Evolutionary conservation across 2,329 filamentous ascomycete genomes (phyloP).

Genomic region (Dryadomyces quercus-mongolicae): DNA sequence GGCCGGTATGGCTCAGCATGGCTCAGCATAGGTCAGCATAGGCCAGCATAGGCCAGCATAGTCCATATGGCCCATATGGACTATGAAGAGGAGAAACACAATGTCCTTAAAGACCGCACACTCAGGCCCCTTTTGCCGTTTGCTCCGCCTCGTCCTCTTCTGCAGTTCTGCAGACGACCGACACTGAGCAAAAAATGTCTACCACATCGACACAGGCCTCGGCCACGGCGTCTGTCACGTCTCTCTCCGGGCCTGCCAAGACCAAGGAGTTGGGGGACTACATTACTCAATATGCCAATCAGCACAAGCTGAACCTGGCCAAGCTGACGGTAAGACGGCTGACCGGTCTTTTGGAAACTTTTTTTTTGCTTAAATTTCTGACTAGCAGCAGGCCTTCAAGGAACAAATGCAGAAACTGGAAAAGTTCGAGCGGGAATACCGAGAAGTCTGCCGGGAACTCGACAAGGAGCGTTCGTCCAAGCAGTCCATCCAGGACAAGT

Average conservation of each 20-base stretch:
- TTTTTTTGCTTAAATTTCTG: not conserved
- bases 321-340: not conserved
- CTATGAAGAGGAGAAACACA: no score
- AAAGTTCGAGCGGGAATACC: not conserved
- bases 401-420: not conserved
- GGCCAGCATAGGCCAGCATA: no score
- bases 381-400: not conserved
- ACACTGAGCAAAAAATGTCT: no score
- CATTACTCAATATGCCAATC: not conserved
- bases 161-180: no score
- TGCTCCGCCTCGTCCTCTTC: no score
- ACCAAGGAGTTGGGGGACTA: not conserved
- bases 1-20: no score
- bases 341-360: no score
- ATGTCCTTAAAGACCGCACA: no score
- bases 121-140: no score
- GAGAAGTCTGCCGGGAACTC: not conserved
- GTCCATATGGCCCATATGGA: no score
- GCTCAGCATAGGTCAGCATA: no score
- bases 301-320: not conserved
- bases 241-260: not conserved
- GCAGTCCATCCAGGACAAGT: conserved; percentile 1
- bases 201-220: not conserved
- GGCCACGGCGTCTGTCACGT: no score
- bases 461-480: not conserved